These are phyloP conservation scores for Lophiotrema nucula DNA, from an alignment of 495 filamentous ascomycete genomes.

Conservation along the genomic window DNA sequence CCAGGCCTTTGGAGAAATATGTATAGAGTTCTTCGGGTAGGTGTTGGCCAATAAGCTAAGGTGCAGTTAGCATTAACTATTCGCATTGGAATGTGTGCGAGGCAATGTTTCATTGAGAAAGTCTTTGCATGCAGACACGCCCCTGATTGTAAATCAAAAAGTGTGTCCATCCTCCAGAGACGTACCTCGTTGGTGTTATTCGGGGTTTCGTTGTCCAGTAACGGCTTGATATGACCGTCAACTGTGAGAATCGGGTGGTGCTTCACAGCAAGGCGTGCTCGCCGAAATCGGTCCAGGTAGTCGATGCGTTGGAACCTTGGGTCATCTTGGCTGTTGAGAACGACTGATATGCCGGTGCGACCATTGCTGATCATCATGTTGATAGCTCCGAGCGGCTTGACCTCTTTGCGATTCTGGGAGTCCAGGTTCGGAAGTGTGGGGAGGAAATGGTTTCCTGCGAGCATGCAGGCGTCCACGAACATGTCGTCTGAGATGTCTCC, in stretches of 20 bases:
- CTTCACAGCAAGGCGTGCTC: conserved; percentile 76
- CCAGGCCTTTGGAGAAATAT: conserved; percentile 80
- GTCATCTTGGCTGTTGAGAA: conserved; percentile 69
- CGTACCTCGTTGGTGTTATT: too few species aligned
- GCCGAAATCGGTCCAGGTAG: conserved; percentile 82
- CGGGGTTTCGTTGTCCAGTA: conserved; percentile 67
- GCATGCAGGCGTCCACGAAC: conserved; percentile 79
- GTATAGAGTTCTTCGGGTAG: conserved; percentile 89
- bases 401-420: conserved; percentile 46
- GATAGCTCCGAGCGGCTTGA: conserved; percentile 61
- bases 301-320: conserved; percentile 64
- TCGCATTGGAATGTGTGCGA: too few species aligned
- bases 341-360: conserved; percentile 60
- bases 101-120: too few species aligned
- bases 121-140: too few species aligned
- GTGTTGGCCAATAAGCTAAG: conserved; percentile 84
- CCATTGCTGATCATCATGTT: conserved; percentile 67
- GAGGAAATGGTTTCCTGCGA: conserved; percentile 79
- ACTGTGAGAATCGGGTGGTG: conserved; percentile 79
- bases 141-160: too few species aligned
- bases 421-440: conserved; percentile 73
- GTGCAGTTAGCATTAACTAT: conserved; percentile 44
- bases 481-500: conserved; percentile 65
- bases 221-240: conserved; percentile 69
- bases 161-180: too few species aligned